phyloP scores from a whole-genome alignment of 345 rosid genomes.

The Crucihimalaya himalaica region DNA sequence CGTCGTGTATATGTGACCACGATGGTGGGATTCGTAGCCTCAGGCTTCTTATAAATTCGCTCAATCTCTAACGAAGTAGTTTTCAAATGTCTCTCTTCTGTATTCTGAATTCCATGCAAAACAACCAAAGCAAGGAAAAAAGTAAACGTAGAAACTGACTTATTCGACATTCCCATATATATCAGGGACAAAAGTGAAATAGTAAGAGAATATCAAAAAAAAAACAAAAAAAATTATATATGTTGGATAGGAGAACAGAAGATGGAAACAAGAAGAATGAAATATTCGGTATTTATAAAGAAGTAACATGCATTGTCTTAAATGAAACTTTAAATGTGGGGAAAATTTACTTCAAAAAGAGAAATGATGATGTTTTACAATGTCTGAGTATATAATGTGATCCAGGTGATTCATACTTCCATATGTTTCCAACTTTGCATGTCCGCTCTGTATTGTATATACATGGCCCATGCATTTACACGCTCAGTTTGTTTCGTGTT shows the following conservation, averaged over 20 bases:
- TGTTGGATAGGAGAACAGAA: not conserved
- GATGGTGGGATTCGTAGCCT: not conserved
- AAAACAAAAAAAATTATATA: not conserved
- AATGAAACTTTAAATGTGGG: conserved; percentile 19
- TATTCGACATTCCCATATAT: conserved; percentile 28
- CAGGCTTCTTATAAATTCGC: not conserved
- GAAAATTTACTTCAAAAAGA: conserved; percentile 26
- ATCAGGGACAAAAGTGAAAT: not conserved
- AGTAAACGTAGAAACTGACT: conserved; percentile 3
- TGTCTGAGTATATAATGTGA: conserved; percentile 40
- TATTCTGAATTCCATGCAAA: conserved; percentile 22
- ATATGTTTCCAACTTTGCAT: conserved; percentile 40
- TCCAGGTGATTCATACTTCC: conserved; percentile 45
- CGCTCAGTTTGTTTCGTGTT: conserved; percentile 5
- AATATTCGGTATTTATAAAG: conserved; percentile 27
- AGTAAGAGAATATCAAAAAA: not conserved
- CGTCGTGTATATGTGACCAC: conserved; percentile 15
- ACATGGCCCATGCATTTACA: conserved; percentile 40
- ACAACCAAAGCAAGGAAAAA: conserved; percentile 30
- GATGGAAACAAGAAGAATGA: conserved; percentile 23
- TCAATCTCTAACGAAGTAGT: conserved; percentile 3
- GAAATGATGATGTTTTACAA: conserved; percentile 41
- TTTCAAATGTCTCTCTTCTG: conserved; percentile 30
- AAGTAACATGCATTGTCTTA: conserved; percentile 5
- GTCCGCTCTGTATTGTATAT: conserved; percentile 29